A percentile compares a stretch with the other conserved stretches of the same genome.
phyloP scores from a whole-genome alignment of 352 stramenopile genomes.

The Phytophthora palmivora region DNA sequence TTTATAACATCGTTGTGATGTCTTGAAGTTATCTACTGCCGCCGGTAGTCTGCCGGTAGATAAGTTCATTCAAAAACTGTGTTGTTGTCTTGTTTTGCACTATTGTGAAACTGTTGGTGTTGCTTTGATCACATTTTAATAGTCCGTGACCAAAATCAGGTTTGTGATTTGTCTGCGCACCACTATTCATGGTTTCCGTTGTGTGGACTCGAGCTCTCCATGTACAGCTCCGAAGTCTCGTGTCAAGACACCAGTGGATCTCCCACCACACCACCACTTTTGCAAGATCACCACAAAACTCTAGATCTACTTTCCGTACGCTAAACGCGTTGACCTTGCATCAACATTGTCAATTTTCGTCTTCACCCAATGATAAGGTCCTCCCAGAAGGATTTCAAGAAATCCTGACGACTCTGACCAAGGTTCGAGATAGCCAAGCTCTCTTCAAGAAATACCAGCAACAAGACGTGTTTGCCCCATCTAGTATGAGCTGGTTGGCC shows the following conservation, averaged over 20 bases:
- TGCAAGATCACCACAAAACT: not conserved
- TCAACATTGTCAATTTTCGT: constrained; percentile 13
- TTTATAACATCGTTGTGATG: too few species aligned
- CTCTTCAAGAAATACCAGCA: constrained; percentile 26
- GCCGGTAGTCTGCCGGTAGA: too few species aligned
- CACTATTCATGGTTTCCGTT: not conserved
- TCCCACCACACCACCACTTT: not conserved
- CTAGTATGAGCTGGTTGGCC: constrained; percentile 21
- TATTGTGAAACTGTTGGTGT: too few species aligned
- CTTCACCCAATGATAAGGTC: not conserved
- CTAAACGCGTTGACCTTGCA: not conserved
- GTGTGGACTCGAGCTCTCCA: not conserved
- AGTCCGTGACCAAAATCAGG: too few species aligned
- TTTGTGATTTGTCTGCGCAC: too few species aligned
- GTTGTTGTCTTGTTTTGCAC: too few species aligned
- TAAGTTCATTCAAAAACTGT: too few species aligned
- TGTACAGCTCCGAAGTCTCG: not conserved
- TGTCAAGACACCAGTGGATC: not conserved
- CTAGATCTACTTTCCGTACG: not conserved
- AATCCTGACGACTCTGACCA: constrained; percentile 24
- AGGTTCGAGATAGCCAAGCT: constrained; percentile 21
- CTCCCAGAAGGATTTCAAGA: constrained; percentile 23
- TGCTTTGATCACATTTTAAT: too few species aligned
- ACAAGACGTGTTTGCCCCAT: constrained; percentile 26
- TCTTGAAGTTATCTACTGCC: too few species aligned